A percentile compares a stretch with the other conserved stretches of the same genome.
Conservation (phyloP, 192 early-diverging fungal genomes). For the Jimgerdemannia flammicorona region DNA sequence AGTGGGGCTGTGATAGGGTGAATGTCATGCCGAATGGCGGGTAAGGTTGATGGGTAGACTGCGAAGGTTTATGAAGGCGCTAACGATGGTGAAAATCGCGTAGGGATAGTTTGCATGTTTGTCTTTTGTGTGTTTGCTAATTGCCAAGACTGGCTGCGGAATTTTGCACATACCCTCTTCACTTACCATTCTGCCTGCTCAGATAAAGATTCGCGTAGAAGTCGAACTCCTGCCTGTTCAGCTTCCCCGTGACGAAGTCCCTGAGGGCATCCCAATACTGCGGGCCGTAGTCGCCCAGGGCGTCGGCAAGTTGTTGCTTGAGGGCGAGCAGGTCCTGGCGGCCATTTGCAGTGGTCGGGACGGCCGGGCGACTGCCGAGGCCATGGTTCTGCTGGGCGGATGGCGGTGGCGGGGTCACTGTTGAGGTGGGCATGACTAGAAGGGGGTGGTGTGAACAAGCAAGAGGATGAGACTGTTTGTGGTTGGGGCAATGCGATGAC, state of each 20-base stretch:
- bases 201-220: conserved; percentile 73
- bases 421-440: not conserved
- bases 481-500: too few species aligned
- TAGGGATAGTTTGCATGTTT: not conserved
- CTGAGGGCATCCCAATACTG: conserved; percentile 70
- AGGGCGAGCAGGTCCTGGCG: conserved; percentile 47
- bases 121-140: too few species aligned
- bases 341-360: conserved; percentile 35
- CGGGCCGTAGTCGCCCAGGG: conserved; percentile 70
- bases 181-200: conserved; percentile 41
- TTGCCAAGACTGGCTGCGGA: not conserved
- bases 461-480: not conserved
- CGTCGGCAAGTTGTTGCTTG: conserved; percentile 71
- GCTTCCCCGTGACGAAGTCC: conserved; percentile 71
- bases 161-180: not conserved
- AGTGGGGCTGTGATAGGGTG: conserved; percentile 34
- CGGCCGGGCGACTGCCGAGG: not conserved
- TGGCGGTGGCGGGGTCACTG: not conserved
- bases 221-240: conserved; percentile 76
- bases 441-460: not conserved
- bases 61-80: not conserved
- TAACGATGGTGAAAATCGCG: not conserved
- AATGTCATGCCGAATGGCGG: too few species aligned
- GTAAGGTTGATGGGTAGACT: not conserved
- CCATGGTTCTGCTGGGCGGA: not conserved